These are phyloP conservation scores for Crithidia acanthocephali DNA, from an alignment of 208 protist species.

Conservation along the genomic window DNA sequence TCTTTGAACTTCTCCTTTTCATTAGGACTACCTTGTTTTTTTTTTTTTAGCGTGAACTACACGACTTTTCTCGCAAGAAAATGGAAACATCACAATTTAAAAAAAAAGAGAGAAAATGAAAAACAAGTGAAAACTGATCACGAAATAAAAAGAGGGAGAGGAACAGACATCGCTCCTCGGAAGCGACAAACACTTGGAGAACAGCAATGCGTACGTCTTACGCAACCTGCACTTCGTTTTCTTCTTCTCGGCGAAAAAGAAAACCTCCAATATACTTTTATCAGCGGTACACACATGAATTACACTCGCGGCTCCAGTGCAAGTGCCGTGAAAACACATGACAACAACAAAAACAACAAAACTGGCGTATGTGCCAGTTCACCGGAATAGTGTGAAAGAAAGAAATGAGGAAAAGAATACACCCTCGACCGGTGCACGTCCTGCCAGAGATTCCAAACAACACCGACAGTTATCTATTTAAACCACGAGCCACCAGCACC, in stretches of 20 bases:
- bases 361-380: neutral
- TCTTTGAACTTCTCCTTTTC: neutral
- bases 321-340: neutral
- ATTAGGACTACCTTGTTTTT: neutral
- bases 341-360: neutral
- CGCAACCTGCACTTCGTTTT: constrained; percentile 1
- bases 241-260: neutral
- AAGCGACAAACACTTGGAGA: neutral
- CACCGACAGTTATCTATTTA: no score
- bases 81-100: neutral
- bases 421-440: neutral
- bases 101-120: neutral
- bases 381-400: neutral
- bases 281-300: neutral
- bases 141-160: neutral
- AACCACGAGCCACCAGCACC: neutral
- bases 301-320: neutral
- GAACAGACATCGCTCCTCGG: neutral
- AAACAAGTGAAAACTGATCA: neutral
- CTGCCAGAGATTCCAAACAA: no score
- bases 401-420: neutral
- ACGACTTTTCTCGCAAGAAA: neutral
- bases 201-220: constrained; percentile 3
- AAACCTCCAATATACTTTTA: neutral
- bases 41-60: neutral